Evolutionary conservation across 495 filamentous ascomycete species (phyloP), one percentile per base, ranked within the genome.

Genomic region (Choiromyces venosus): DNA sequence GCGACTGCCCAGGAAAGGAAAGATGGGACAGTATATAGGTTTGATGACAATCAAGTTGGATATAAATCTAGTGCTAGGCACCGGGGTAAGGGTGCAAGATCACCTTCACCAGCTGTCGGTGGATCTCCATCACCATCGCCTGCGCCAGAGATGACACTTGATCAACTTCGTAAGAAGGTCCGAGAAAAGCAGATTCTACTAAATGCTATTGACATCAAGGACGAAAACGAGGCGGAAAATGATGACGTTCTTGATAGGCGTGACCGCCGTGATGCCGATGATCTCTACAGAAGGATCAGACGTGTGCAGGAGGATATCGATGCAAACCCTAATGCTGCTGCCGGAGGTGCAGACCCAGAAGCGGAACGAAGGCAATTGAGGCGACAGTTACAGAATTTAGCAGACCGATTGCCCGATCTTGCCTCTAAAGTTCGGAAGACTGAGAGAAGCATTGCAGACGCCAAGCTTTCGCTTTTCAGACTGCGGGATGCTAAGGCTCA

Each of bases 301-400:
- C 88, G 93, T n/a, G 88, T 97, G 37, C 96, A 99, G 82, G 96
- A 97, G 76, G 96, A 99, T 76, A 97, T 99, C 77, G 94, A 98
- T 82, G 87, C 86, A 36, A 92, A 99, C 77, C 96, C 96, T 0
- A 90, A 94, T 82, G 89, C 93, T 52, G 84, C 88, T 2, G 84
- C 93, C 74, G 86, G 89, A 69, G 88, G 87, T 65, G 86, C 90
- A 29, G 93, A 97, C 82, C 93, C 90, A 8, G 92, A 92, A 37
- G 93, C 93, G 9, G 96, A 99, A 81, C 87, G 93, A 25, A 86
- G 96, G 76, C 86, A 91, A 16, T 83, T 99, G 72, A 93, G 91
- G 78, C 91, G 94, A 70, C 94, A 97, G 79, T 85, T 99, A 69
- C 94, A 97, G 77, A 89, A 88, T 66, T 86, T 93, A 71, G 92